Conservation (phyloP, 805 yeast species). For the Candida yuanshanica region DNA sequence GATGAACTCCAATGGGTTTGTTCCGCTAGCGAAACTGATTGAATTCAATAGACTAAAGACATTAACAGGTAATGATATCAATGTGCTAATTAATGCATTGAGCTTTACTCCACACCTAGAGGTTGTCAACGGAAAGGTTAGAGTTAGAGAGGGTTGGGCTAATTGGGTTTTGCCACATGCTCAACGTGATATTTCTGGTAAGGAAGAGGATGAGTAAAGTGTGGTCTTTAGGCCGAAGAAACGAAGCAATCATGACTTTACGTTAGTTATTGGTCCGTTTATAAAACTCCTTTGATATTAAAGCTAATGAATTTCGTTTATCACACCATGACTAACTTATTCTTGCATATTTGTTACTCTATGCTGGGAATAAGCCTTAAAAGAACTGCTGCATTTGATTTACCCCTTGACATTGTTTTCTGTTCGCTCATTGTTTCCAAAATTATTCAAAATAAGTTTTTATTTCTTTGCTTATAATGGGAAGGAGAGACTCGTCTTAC, state of each 20-base stretch:
- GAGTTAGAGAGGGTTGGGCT: slow-evolving; percentile 51
- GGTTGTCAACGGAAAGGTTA: slow-evolving; percentile 39
- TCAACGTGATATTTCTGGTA: slow-evolving; percentile 41
- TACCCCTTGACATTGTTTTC: background rate
- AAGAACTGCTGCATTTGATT: background rate
- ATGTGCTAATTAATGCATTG: slow-evolving; percentile 23
- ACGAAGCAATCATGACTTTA: too few relatives aligned
- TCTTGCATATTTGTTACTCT: background rate
- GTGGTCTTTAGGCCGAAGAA: too few relatives aligned
- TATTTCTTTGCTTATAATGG: too few relatives aligned
- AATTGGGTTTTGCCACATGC: slow-evolving; percentile 62
- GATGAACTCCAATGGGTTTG: slow-evolving; percentile 72
- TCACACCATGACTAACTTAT: background rate
- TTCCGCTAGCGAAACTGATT: slow-evolving; percentile 57
- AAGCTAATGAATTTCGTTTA: background rate
- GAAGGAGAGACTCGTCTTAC: too few relatives aligned
- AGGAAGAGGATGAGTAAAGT: slow-evolving; percentile 33
- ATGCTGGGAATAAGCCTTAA: background rate
- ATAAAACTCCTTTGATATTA: too few relatives aligned
- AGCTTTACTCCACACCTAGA: slow-evolving; percentile 23
- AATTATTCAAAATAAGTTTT: too few relatives aligned
- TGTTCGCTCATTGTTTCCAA: background rate
- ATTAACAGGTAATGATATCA: slow-evolving; percentile 50
- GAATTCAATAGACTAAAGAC: slow-evolving; percentile 70
- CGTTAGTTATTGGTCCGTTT: too few relatives aligned